phyloP scores from a whole-genome alignment of 495 filamentous ascomycete genomes.

The Aspergillus sparsus region DNA sequence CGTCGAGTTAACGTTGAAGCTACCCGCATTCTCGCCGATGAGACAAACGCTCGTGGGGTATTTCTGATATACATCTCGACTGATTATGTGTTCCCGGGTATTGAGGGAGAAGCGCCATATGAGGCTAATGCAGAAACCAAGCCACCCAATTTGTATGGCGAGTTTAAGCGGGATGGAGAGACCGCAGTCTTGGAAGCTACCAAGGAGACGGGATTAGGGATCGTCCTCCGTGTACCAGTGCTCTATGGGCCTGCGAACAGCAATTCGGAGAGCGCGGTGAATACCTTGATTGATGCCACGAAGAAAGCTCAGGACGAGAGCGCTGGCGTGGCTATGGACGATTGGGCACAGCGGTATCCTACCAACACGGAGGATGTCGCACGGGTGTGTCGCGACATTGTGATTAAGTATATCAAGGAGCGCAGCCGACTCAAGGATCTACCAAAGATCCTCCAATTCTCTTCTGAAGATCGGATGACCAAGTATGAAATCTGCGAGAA shows the following conservation, averaged over 20 bases:
- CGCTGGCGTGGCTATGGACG: constrained; percentile 74
- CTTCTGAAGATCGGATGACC: constrained; percentile 81
- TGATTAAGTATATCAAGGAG: constrained; percentile 63
- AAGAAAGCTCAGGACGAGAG: constrained; percentile 64
- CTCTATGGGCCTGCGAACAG: constrained; percentile 69
- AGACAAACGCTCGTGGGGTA: constrained; percentile 61
- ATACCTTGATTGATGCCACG: constrained; percentile 73
- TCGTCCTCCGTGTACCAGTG: constrained; percentile 84
- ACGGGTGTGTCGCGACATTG: constrained; percentile 72
- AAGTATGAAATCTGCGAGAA: constrained; percentile 89
- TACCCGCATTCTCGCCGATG: constrained; percentile 63
- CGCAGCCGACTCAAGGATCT: constrained; percentile 46
- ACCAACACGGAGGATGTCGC: constrained; percentile 87
- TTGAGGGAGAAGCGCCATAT: constrained; percentile 83
- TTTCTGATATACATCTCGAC: constrained; percentile 91
- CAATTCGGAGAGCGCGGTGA: constrained; percentile 76
- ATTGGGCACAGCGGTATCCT: constrained; percentile 84
- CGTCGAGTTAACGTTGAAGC: constrained; percentile 75
- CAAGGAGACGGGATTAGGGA: constrained; percentile 52
- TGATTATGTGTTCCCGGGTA: constrained; percentile 90
- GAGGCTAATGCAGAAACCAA: constrained; percentile 60
- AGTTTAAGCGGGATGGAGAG: constrained; percentile 87
- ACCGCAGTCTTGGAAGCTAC: constrained; percentile 65
- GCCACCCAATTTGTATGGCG: constrained; percentile 84
- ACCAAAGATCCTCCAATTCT: constrained; percentile 81